Evolutionary conservation across 192 early-diverging fungal species (phyloP).

Genomic region (Entomortierella chlamydospora): DNA sequence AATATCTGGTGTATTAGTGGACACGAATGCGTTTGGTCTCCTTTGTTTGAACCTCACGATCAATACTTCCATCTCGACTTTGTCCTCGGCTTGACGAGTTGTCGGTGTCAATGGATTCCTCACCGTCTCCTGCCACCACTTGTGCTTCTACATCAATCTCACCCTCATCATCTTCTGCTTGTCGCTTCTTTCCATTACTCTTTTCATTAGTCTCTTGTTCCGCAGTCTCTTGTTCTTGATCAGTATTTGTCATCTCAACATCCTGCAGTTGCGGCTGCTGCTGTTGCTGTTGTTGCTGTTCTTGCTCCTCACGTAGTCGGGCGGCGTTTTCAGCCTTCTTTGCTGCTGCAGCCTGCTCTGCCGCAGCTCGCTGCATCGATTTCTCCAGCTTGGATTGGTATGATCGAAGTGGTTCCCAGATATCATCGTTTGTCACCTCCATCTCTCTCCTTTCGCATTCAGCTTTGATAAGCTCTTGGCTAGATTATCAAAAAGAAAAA

Average conservation of each 20-base stretch:
- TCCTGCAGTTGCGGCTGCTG: neutral
- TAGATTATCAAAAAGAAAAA: constrained; percentile 18
- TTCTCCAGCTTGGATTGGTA: constrained; percentile 60
- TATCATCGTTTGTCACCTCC: constrained; percentile 15
- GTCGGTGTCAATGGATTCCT: neutral
- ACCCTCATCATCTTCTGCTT: constrained; percentile 15
- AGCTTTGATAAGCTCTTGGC: constrained; percentile 53
- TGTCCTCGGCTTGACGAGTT: neutral
- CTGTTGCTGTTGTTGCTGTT: constrained; percentile 7
- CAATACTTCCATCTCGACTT: constrained; percentile 3
- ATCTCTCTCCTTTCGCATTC: constrained; percentile 33
- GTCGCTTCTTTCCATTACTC: constrained; percentile 13
- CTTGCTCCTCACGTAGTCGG: constrained; percentile 13
- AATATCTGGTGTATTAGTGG: constrained; percentile 2
- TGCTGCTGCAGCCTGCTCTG: constrained; percentile 17
- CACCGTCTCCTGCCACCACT: neutral
- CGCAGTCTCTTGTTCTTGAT: neutral
- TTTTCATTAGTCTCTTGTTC: neutral
- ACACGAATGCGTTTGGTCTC: constrained; percentile 43
- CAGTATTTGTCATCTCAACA: constrained; percentile 3
- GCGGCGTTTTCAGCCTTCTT: constrained; percentile 29
- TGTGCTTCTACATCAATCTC: neutral
- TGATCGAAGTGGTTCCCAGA: constrained; percentile 57
- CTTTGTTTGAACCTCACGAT: constrained; percentile 6
- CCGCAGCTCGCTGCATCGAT: constrained; percentile 47